Base-by-base conservation (phyloP, 179 eudicot genomes). In the Actinidia polygama region DNA sequence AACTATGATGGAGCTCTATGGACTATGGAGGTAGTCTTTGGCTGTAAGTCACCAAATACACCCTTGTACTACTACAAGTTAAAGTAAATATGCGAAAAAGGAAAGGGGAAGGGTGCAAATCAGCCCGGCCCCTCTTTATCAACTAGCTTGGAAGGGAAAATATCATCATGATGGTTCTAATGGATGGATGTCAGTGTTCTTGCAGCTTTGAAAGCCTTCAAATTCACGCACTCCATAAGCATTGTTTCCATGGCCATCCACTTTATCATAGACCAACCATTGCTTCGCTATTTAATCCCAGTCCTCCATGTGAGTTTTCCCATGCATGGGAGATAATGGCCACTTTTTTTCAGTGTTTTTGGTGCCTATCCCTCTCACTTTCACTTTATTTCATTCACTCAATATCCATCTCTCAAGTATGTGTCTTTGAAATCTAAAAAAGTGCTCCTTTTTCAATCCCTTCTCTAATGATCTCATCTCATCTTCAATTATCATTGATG, bases 301-400 rank as follows among this genome's bases (percentile, higher is more conserved):
- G 40, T 40, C 44, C 44, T 40, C 44, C 69, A 73, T 84, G 59
- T 72, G 80, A 19, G 49, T 82, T 61, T 49, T 63, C 54, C 40
- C 67, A 66, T 49, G 64, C 71, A 49, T 55, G 70, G 66, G 84
- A 79, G 61, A 76, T 75, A 77, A 86, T 89, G 91, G 87, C 82
- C 76, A 54, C 47, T 67, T 79, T 47, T 75, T 78, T 80, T 36
- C 85, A 62, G 18, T 79, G 47, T 54, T 81, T 86, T 83, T 81
- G 85, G 90, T 84, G 86, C 74, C 78, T 89, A 62, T 82, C 78
- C 66, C 59, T 88, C 74, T 79, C 82, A 62, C 84, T 86, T 73
- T 78, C 85, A 53, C 84, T 87, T 78, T 82, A 58, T 84, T 81
- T 86, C 23, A 68, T 81, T 79, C 79, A 73, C 26, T 80, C 88